Evolutionary conservation across 495 filamentous ascomycete species (phyloP).

Genomic region (Platismatia glauca): DNA sequence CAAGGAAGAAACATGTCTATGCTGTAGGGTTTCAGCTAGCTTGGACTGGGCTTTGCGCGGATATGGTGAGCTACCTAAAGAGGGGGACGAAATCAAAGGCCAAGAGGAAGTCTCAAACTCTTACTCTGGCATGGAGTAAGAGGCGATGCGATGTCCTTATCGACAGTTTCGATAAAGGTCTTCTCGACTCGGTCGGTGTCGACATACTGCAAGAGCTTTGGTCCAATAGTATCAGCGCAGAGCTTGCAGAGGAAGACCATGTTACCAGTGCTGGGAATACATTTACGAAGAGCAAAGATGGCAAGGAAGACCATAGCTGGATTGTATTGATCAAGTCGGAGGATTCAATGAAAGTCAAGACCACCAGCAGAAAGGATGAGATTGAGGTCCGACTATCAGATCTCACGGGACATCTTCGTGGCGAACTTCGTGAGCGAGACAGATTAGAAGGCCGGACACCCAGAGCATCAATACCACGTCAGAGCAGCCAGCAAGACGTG

Average conservation of each 20-base stretch:
- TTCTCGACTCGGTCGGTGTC: constrained; percentile 65
- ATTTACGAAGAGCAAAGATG: constrained; percentile 52
- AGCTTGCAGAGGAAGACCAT: constrained; percentile 59
- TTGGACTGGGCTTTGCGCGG: constrained; percentile 67
- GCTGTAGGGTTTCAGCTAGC: constrained; percentile 90
- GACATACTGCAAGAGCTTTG: constrained; percentile 73
- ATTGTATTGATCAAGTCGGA: constrained; percentile 55
- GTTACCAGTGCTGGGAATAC: constrained; percentile 16
- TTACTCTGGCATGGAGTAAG: constrained; percentile 31
- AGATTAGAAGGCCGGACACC: constrained; percentile 46
- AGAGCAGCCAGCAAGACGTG: constrained; percentile 35
- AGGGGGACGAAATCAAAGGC: constrained; percentile 49
- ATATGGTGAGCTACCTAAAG: constrained; percentile 58
- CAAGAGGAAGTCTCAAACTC: constrained; percentile 54
- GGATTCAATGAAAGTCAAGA: constrained; percentile 65
- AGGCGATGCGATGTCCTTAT: constrained; percentile 70
- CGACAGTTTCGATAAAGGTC: constrained; percentile 69
- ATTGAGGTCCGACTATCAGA: constrained; percentile 66
- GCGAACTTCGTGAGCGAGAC: constrained; percentile 72
- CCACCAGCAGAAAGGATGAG: constrained; percentile 69
- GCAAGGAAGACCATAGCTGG: constrained; percentile 72
- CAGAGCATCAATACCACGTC: constrained; percentile 34
- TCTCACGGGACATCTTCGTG: constrained; percentile 70
- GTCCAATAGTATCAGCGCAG: constrained; percentile 77
- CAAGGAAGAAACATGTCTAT: constrained; percentile 43